Percentiles rank a stretch among this genome's conserved stretches.
Conservation (phyloP, 192 early-diverging fungal species). For the Coemansia sp. region DNA sequence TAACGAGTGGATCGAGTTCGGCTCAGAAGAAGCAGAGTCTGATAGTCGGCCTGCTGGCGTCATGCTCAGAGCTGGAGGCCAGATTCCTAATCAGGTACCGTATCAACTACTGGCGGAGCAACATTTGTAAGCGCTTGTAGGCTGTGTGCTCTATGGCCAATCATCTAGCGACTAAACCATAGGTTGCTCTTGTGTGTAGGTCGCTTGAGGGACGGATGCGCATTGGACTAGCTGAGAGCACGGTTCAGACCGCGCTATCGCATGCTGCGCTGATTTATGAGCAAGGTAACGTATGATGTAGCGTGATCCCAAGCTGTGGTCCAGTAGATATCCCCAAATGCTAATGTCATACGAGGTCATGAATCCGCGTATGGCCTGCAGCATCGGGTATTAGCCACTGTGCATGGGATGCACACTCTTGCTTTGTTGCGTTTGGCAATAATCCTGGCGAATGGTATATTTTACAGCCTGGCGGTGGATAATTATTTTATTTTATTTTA, state of each 20-base stretch:
- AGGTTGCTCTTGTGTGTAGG: not conserved
- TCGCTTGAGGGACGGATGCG: slow-evolving; percentile 88
- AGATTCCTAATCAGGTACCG: slow-evolving; percentile 82
- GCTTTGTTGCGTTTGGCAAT: slow-evolving; percentile 10
- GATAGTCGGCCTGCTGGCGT: slow-evolving; percentile 76
- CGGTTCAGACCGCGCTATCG: slow-evolving; percentile 86
- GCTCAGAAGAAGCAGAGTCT: slow-evolving; percentile 68
- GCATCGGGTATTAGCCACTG: not conserved
- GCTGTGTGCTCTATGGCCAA: slow-evolving; percentile 1
- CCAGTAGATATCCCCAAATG: not conserved
- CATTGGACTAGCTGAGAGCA: slow-evolving; percentile 95
- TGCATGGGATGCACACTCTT: not conserved
- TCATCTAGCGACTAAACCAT: not conserved
- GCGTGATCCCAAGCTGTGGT: not conserved
- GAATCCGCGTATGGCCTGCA: not conserved
- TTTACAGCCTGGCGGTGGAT: slow-evolving; percentile 4
- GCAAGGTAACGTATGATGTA: slow-evolving; percentile 55
- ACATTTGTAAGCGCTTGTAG: not conserved
- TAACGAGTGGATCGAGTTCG: slow-evolving; percentile 69
- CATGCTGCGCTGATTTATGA: slow-evolving; percentile 73
- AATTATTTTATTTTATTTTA: slow-evolving; percentile 1
- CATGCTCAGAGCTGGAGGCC: slow-evolving; percentile 78
- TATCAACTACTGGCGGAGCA: not conserved
- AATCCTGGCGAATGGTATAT: slow-evolving; percentile 24
- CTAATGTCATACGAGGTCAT: not conserved